Percentiles rank a stretch among this genome's conserved stretches.
Conservation (phyloP, 306 rosid species). For the Vigna unguiculata region DNA sequence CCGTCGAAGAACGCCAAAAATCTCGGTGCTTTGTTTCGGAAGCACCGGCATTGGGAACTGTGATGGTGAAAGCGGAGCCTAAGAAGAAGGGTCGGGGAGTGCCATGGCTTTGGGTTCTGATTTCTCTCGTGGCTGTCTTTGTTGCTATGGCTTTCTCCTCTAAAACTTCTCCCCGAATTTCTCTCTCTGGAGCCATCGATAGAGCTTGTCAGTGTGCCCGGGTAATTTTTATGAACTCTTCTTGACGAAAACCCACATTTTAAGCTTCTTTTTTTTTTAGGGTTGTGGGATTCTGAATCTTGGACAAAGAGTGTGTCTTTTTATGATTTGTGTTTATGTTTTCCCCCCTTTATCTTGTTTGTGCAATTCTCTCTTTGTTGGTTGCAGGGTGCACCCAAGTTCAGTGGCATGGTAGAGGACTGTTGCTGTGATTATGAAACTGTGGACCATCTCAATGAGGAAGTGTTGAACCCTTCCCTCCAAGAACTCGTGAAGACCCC, state of each 20-base stretch:
- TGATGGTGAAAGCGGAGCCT: constrained; percentile 52
- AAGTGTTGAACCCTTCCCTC: constrained; percentile 63
- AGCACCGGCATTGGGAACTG: constrained; percentile 23
- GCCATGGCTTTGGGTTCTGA: constrained; percentile 66
- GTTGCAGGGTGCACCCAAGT: constrained; percentile 57
- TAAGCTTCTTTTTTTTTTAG: not conserved
- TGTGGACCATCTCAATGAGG: constrained; percentile 58
- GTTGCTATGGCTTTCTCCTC: constrained; percentile 70
- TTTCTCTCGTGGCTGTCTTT: constrained; percentile 62
- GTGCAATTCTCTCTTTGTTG: not conserved
- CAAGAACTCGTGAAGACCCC: constrained; percentile 70
- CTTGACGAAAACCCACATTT: not conserved
- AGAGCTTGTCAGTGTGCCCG: constrained; percentile 73
- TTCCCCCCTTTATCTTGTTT: not conserved
- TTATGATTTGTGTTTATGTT: not conserved
- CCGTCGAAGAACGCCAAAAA: not conserved
- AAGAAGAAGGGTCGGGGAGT: constrained; percentile 49
- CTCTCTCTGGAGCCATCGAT: constrained; percentile 60
- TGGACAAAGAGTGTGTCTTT: not conserved
- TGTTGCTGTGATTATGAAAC: constrained; percentile 81
- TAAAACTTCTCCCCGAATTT: constrained; percentile 48
- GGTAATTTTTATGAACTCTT: constrained; percentile 51
- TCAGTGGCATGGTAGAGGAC: constrained; percentile 74
- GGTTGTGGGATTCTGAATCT: constrained; percentile 31
- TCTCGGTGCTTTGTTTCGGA: constrained; percentile 10